A percentile compares a stretch with the other conserved stretches of the same genome.
Evolutionary conservation across 225 moss, liverwort and hornwort genomes (phyloP).

Genomic region (Climacium dendroides): DNA sequence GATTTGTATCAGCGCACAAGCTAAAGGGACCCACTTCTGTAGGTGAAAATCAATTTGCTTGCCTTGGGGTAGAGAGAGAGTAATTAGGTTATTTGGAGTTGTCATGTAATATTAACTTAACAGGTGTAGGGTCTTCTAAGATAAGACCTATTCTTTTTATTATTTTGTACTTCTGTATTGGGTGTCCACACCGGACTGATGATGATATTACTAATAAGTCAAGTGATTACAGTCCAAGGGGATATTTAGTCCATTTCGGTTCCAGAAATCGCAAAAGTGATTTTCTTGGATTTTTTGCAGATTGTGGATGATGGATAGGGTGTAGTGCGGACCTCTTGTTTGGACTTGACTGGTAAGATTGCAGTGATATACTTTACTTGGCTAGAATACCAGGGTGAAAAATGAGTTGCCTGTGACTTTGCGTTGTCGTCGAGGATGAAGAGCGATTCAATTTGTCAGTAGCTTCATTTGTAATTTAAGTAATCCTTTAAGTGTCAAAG

Average conservation of each 20-base stretch:
- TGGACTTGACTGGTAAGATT: conserved; percentile 23
- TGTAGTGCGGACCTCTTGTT: conserved; percentile 29
- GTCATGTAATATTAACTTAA: background rate
- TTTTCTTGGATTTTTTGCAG: conserved; percentile 31
- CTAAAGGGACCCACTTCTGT: background rate
- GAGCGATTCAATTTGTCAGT: background rate
- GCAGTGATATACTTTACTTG: background rate
- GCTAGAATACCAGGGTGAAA: background rate
- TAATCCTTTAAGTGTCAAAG: background rate
- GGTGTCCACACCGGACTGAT: conserved; percentile 3
- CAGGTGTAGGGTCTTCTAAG: background rate
- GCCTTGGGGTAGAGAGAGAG: background rate
- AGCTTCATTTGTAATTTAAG: background rate
- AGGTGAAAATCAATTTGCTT: background rate
- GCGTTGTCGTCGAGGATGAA: conserved; percentile 1
- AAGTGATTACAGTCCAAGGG: background rate
- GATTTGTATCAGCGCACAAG: background rate
- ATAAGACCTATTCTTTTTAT: conserved; percentile 1
- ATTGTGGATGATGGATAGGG: conserved; percentile 30
- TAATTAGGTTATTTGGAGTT: background rate
- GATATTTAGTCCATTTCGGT: background rate
- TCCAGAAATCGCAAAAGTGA: conserved; percentile 5
- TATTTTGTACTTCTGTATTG: background rate
- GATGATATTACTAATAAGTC: background rate
- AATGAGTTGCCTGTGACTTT: background rate